Percentiles rank a stretch among this genome's conserved stretches.
These are phyloP conservation scores for Pyrus betulifolia DNA, from an alignment of 306 rosid species.

Conservation along the genomic window DNA sequence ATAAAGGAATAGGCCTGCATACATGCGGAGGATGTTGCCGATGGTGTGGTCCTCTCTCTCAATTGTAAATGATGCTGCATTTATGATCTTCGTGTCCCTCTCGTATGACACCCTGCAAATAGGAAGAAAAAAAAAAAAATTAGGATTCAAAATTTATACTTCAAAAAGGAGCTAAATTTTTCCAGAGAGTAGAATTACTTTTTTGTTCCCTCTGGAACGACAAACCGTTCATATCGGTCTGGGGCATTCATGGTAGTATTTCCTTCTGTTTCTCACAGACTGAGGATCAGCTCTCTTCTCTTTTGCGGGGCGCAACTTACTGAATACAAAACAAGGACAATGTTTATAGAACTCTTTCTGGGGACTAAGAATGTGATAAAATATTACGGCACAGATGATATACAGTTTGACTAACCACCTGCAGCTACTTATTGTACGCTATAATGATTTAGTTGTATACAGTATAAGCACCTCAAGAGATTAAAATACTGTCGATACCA, in stretches of 20 bases:
- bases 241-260: slow-evolving; percentile 73
- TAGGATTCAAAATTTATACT: not conserved
- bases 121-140: not conserved
- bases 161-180: not conserved
- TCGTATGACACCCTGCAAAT: slow-evolving; percentile 72
- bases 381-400: not conserved
- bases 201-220: slow-evolving; percentile 91
- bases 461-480: not conserved
- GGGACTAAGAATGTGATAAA: not conserved
- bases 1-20: not conserved
- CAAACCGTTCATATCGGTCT: slow-evolving; percentile 90
- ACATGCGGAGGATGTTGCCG: slow-evolving; percentile 90
- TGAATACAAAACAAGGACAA: not conserved
- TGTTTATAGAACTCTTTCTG: too few relatives aligned
- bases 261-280: not conserved
- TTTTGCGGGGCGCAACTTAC: not conserved
- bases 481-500: not conserved
- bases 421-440: not conserved
- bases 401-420: not conserved
- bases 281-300: not conserved
- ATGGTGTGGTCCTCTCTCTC: slow-evolving; percentile 94
- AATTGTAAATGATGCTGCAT: slow-evolving; percentile 73
- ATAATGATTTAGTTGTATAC: not conserved
- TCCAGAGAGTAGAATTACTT: slow-evolving; percentile 29
- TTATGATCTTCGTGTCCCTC: slow-evolving; percentile 91